Evolutionary conservation across 257 asterid genomes (phyloP), one percentile per base, ranked within the genome.

Genomic region (Striga asiatica): DNA sequence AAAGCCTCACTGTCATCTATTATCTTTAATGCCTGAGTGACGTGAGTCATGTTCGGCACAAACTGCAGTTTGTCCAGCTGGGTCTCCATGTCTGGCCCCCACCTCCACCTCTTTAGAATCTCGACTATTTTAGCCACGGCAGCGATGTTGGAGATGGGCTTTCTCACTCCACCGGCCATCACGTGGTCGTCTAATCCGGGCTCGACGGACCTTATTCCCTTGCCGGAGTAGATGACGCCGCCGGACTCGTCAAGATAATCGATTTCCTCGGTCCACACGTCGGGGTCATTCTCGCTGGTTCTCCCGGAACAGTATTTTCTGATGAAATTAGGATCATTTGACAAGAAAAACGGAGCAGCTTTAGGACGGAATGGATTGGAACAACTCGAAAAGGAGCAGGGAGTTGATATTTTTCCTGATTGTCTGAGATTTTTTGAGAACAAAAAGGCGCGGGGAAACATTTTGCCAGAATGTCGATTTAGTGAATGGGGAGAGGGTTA

Each of bases 21-120:
- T 66, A 92, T 66, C 78, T 75, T 82, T 81, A 92, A 54, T 0
- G 95, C 89, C 81, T 88, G 98, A 61, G 71, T 58, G 62, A 88
- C 62, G 45, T 92, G 98, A 54, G 78, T 82, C 84, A 74, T 88
- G 73, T 76, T 92, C 5, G 95, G 97, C 51, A 82, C 64, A 61
- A 82, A 88, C n/a, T 81, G 97, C 42, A 88, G 81, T 41, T 74
- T 84, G 54, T 88, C 97, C 80, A 88, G 59, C 27, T 84, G 97
- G 43, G 70, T 47, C 66, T 88, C 97, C 97, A 88, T 84, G 2
- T 88, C 88, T 24, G 98, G 98, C 1, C 97, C 97, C 97, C 98
- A 92, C 67, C 66, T 84, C 98, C 98, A 92, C 72, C 97, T 74
- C 70, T 73, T 88, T 27, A 92, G 88, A 25, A 88, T 79, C 77